A percentile compares a stretch with the other conserved stretches of the same genome.
These are phyloP conservation scores for Saxophila tyrrhenica DNA, from an alignment of 495 filamentous ascomycete genomes.

Conservation along the genomic window DNA sequence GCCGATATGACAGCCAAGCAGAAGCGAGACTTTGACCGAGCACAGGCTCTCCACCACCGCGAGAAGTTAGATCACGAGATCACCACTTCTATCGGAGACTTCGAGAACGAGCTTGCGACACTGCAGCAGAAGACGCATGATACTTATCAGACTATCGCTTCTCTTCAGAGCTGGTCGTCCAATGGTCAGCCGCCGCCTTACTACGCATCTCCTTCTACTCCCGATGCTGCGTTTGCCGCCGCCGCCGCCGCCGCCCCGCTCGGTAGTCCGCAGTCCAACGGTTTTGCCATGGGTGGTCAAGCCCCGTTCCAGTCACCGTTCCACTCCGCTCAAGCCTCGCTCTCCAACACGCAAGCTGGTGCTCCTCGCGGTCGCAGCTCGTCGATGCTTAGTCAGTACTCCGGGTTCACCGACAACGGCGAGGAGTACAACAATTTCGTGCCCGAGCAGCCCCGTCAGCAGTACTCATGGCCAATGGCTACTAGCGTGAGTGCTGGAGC, in stretches of 20 bases:
- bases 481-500: background rate
- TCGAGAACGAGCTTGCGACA: constrained; percentile 6
- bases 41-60: constrained; percentile 8
- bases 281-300: constrained; percentile 5
- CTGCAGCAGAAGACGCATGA: constrained; percentile 6
- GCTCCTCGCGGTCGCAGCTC: constrained; percentile 42
- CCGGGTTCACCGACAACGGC: constrained; percentile 48
- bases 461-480: constrained; percentile 8
- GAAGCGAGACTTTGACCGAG: constrained; percentile 17
- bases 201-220: constrained; percentile 24
- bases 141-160: constrained; percentile 35
- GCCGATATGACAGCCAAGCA: constrained; percentile 15
- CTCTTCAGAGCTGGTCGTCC: constrained; percentile 57
- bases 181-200: constrained; percentile 29
- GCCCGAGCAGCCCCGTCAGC: background rate
- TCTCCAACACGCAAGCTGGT: constrained; percentile 7
- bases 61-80: constrained; percentile 5
- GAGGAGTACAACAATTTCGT: constrained; percentile 20
- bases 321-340: constrained; percentile 12
- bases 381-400: constrained; percentile 56
- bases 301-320: constrained; percentile 24
- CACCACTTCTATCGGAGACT: background rate
- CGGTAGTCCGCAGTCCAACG: constrained; percentile 15
- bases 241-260: constrained; percentile 19
- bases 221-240: constrained; percentile 27